Evolutionary conservation across 192 early-diverging fungal species (phyloP).

Genomic region (Coemansia sp.): DNA sequence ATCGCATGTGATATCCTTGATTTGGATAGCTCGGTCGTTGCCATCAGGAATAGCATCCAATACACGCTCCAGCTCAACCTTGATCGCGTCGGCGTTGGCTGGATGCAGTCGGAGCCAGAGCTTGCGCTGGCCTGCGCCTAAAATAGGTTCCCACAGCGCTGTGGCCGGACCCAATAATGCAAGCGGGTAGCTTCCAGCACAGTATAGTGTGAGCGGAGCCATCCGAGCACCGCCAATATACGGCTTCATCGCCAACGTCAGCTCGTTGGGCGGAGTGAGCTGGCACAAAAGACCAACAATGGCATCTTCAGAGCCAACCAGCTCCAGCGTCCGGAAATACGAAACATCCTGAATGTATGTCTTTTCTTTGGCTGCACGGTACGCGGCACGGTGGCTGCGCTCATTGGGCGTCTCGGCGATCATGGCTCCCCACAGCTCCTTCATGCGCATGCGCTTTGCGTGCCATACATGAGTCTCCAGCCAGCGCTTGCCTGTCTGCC

Average conservation of each 20-base stretch:
- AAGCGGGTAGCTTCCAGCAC: constrained; percentile 31
- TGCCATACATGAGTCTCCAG: constrained; percentile 99
- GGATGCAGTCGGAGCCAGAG: constrained; percentile 88
- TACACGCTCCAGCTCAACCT: constrained; percentile 23
- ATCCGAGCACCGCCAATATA: constrained; percentile 17
- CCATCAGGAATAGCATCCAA: background rate
- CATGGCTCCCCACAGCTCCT: constrained; percentile 70
- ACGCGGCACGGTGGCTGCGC: constrained; percentile 74
- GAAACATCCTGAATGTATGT: constrained; percentile 86
- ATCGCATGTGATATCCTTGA: too few relatives aligned
- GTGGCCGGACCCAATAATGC: constrained; percentile 67
- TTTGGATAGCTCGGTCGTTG: background rate
- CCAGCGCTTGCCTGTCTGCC: constrained; percentile 70
- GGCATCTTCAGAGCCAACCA: constrained; percentile 56
- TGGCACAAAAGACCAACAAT: constrained; percentile 57
- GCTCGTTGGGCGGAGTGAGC: constrained; percentile 59
- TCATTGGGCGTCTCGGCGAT: constrained; percentile 79
- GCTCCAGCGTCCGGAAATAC: constrained; percentile 70
- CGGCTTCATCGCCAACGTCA: constrained; percentile 3
- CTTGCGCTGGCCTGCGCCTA: constrained; percentile 25
- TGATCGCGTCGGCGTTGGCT: constrained; percentile 56
- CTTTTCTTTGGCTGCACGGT: constrained; percentile 72
- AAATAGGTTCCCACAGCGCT: constrained; percentile 71
- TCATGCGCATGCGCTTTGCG: constrained; percentile 96
- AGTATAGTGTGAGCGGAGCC: constrained; percentile 41